Evolutionary conservation across 2,329 filamentous ascomycete species (phyloP), one percentile per base, ranked within the genome.

Genomic region (Neobulgaria alba): DNA sequence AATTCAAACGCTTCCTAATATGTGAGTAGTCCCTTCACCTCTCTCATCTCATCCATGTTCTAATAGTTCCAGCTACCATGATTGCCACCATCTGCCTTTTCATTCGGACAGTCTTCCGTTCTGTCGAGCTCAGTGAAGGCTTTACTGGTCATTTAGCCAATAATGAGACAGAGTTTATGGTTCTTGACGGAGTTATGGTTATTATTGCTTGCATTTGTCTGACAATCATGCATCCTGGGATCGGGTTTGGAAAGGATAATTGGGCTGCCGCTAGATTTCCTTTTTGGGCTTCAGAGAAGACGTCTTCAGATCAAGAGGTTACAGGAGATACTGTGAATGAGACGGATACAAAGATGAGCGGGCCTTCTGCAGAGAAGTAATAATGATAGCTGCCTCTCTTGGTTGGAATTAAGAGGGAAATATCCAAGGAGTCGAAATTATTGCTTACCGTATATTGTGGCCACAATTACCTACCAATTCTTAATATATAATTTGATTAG

Each of bases 71-170:
- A 15, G 3, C 33, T 18, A 49, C 42, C 52, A 12, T 60, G 75
- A 19, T 74, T 3, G 67, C 72, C 0, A 76, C 72, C 10, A 31
- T 75, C 2, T 66, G 63, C 38, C 71, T 79, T 48, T 68, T 77
- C 41, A 67, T 73, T n/a, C 63, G 75, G 17, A 73, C 67, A 29
- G 66, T 72, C 19, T 80, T 73, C 52, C 67, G 76, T 37, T 69
- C 75, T 12, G 68, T 69, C 1, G 75, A 79, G 58, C 56, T 79
- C 42, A 68, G 65, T 41, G 63, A 70, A 26, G 74, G 75, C 3
- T 78, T 72, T 61, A 52, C 48, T 5, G 71, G 72, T 1, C 49
- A 61, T 8, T 53, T 79, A 41, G 70, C 73, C 40, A 60, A 58
- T 41, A 57, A 69, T 30, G 56, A 72, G 49, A 55, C 56, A 1